Percentiles rank a stretch among this genome's conserved stretches.
These are phyloP conservation scores for Hypoxylon rubiginosum DNA, from an alignment of 2,329 filamentous ascomycete genomes.

Conservation along the genomic window DNA sequence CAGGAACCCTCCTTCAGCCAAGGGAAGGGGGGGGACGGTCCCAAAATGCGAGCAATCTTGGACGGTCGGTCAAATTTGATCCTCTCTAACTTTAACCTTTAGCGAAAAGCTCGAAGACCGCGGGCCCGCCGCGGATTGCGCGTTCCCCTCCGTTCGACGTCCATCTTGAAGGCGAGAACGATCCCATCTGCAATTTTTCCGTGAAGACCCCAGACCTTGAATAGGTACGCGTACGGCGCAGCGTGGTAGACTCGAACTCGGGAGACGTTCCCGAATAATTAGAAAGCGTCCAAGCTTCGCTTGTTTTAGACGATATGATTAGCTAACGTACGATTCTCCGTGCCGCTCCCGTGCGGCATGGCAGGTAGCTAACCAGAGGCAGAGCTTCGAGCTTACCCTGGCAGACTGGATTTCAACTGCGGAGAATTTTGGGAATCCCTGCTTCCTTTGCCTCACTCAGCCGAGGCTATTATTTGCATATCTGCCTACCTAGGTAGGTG, in stretches of 20 bases:
- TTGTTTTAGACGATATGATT: constrained; percentile 12
- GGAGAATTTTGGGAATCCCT: background rate
- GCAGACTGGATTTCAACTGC: background rate
- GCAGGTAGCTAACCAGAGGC: constrained; percentile 21
- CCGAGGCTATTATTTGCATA: background rate
- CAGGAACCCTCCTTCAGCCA: too few relatives aligned
- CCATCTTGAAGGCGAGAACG: constrained; percentile 2
- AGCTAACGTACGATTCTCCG: constrained; percentile 14
- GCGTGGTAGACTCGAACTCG: background rate
- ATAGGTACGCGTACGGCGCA: constrained; percentile 21
- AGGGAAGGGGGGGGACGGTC: background rate
- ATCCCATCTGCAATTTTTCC: constrained; percentile 8
- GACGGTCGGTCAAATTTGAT: background rate
- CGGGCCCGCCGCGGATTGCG: background rate
- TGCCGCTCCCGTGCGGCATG: constrained; percentile 16
- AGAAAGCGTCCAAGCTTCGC: constrained; percentile 2
- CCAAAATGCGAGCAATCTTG: too few relatives aligned
- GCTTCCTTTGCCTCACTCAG: background rate
- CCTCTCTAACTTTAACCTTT: constrained; percentile 5
- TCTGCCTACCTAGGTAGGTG: too few relatives aligned
- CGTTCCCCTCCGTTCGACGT: background rate
- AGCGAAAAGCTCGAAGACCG: background rate
- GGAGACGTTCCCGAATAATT: background rate
- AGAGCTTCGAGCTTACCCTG: constrained; percentile 13
- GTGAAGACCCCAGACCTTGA: background rate